phyloP scores from a whole-genome alignment of 768 basidiomycete genomes.

The Lactarius quietus region DNA sequence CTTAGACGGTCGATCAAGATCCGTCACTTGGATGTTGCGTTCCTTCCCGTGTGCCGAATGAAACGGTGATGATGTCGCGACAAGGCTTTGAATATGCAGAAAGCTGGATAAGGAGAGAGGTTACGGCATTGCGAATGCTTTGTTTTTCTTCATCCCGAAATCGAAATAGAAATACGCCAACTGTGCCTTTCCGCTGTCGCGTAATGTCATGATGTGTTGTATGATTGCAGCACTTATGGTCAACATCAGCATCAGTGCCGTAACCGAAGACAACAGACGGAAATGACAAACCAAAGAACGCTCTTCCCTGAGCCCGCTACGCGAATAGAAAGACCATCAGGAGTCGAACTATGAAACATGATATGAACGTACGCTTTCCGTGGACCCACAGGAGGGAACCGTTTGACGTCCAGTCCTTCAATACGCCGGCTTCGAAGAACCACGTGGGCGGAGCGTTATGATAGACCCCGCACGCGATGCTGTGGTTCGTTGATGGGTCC shows the following conservation, averaged over 20 bases:
- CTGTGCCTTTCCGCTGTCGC: too few relatives aligned
- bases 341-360: not conserved
- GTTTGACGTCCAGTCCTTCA: not conserved
- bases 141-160: too few relatives aligned
- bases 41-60: not conserved
- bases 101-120: too few relatives aligned
- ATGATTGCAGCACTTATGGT: too few relatives aligned
- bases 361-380: not conserved
- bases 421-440: not conserved
- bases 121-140: too few relatives aligned
- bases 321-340: not conserved
- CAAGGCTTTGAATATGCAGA: too few relatives aligned
- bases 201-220: too few relatives aligned
- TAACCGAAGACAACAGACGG: too few relatives aligned
- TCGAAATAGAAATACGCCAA: too few relatives aligned
- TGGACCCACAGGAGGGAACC: not conserved
- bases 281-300: too few relatives aligned
- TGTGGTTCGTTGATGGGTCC: not conserved
- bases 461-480: not conserved
- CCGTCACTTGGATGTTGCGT: not conserved
- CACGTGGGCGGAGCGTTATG: not conserved
- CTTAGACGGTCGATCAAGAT: not conserved
- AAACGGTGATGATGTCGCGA: not conserved
- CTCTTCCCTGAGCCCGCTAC: not conserved
- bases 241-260: too few relatives aligned